These are phyloP conservation scores for Paraleonurus japonicus DNA, from an alignment of 257 asterid species.

Conservation along the genomic window DNA sequence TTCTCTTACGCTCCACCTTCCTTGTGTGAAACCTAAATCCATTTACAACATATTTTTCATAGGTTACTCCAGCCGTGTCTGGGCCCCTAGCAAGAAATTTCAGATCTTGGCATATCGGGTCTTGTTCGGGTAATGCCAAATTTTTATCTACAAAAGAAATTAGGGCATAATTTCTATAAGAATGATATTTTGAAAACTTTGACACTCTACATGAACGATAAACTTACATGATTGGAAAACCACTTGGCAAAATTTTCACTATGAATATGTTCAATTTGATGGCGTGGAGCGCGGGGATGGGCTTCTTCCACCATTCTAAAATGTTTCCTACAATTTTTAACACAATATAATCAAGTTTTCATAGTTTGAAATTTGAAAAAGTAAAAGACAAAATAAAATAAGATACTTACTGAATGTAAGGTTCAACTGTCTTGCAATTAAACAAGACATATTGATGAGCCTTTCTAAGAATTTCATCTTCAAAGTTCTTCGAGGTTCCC, in stretches of 20 bases:
- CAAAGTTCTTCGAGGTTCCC: not conserved
- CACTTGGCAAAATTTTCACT: conserved; percentile 5
- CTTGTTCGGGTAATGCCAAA: not conserved
- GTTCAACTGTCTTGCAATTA: not conserved
- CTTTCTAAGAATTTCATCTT: not conserved
- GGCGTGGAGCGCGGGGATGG: not conserved
- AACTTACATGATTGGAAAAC: conserved; percentile 6
- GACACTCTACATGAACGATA: not conserved
- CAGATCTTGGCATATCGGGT: not conserved
- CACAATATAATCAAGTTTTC: not conserved
- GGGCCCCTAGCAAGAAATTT: conserved; percentile 6
- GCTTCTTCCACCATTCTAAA: not conserved
- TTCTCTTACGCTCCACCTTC: not conserved
- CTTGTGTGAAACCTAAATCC: conserved; percentile 11
- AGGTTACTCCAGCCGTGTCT: not conserved
- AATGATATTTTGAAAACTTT: not conserved
- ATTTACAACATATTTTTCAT: not conserved
- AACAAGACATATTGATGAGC: not conserved
- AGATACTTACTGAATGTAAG: not conserved
- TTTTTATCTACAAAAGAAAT: not conserved
- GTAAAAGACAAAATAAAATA: not conserved
- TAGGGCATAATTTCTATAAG: not conserved
- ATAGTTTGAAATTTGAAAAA: not conserved
- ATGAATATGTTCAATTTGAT: not conserved
- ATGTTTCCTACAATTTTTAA: not conserved